Conservation (phyloP, 768 basidiomycete species). For the Lactifluus volemus region DNA sequence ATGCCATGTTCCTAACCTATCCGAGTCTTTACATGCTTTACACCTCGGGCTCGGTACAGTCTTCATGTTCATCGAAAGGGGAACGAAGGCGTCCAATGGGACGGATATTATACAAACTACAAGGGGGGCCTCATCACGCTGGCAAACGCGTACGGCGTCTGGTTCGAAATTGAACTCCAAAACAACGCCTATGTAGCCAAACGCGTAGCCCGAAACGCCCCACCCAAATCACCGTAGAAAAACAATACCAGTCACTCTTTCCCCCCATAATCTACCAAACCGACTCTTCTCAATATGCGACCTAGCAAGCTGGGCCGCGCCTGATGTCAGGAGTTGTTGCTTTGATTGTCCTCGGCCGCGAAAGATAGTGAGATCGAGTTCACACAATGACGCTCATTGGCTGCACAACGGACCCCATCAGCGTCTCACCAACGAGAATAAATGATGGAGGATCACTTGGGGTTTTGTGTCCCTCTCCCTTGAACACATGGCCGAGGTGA, state of each 20-base stretch:
- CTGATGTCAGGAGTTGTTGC: neutral
- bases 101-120: too few species aligned
- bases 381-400: constrained; percentile 81
- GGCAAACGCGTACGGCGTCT: too few species aligned
- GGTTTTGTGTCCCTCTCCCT: constrained; percentile 75
- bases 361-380: constrained; percentile 85
- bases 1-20: too few species aligned
- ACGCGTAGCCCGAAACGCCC: too few species aligned
- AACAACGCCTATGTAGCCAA: too few species aligned
- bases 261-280: neutral
- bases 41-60: too few species aligned
- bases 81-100: too few species aligned
- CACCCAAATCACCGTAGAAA: too few species aligned
- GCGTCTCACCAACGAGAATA: neutral
- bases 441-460: constrained; percentile 42
- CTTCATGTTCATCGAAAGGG: too few species aligned
- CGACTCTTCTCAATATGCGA: neutral
- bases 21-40: too few species aligned
- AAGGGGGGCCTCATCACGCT: too few species aligned
- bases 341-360: constrained; percentile 34
- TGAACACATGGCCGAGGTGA: constrained; percentile 93
- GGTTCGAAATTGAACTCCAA: too few species aligned
- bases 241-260: neutral
- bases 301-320: neutral
- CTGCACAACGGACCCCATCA: constrained; percentile 27